Evolutionary conservation across 768 basidiomycete genomes (phyloP).

Genomic region (Suillus luteus): DNA sequence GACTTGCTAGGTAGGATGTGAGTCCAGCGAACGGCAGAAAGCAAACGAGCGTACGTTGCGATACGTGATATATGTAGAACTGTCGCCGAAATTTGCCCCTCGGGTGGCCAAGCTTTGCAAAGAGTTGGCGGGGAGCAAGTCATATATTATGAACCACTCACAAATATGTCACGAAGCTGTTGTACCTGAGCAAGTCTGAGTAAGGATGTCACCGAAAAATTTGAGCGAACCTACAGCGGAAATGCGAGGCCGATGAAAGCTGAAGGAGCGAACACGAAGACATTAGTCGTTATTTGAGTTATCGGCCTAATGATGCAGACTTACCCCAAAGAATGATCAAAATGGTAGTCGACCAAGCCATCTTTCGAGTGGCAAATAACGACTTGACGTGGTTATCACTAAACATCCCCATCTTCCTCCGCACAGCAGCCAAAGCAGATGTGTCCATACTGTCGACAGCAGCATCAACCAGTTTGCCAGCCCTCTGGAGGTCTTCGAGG

Average conservation of each 20-base stretch:
- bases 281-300: background rate
- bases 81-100: constrained; percentile 70
- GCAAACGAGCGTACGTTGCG: constrained; percentile 51
- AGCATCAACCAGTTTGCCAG: constrained; percentile 18
- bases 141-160: constrained; percentile 27
- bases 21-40: background rate
- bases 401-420: constrained; percentile 42
- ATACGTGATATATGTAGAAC: constrained; percentile 70
- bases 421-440: constrained; percentile 38
- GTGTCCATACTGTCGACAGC: constrained; percentile 33
- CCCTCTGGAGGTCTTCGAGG: constrained; percentile 47
- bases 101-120: constrained; percentile 55
- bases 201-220: background rate
- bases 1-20: constrained; percentile 43
- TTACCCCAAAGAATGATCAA: constrained; percentile 57
- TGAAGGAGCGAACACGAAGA: constrained; percentile 25
- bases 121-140: background rate
- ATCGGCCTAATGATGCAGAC: constrained; percentile 5
- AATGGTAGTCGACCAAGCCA: constrained; percentile 52
- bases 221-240: constrained; percentile 49
- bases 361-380: constrained; percentile 50
- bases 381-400: constrained; percentile 45
- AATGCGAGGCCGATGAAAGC: constrained; percentile 79
- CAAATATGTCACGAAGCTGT: constrained; percentile 57
- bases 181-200: constrained; percentile 37